Conservation (phyloP, 2,329 filamentous ascomycete genomes). For the Colletotrichum siamense region DNA sequence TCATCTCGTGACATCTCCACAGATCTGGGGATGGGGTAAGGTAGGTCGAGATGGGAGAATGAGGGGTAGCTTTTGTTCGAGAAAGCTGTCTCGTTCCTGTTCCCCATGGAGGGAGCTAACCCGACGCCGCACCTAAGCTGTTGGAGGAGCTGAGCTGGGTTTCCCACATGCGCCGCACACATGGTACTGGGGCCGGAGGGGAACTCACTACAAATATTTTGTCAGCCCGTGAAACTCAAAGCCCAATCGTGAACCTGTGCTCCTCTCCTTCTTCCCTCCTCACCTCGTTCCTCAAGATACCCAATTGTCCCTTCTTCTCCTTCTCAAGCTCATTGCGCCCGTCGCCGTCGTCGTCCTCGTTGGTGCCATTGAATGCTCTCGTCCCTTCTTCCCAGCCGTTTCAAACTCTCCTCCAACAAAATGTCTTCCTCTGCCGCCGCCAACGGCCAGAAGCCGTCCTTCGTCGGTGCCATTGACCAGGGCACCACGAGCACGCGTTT, state of each 20-base stretch:
- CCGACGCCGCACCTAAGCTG: constrained; percentile 7
- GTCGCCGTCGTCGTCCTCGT: neutral
- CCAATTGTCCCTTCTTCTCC: neutral
- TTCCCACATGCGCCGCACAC: constrained; percentile 3
- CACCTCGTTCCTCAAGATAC: constrained; percentile 11
- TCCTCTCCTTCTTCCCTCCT: neutral
- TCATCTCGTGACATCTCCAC: constrained; percentile 24
- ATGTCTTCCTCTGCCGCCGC: constrained; percentile 35
- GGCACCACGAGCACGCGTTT: constrained; percentile 81
- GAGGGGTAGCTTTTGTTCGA: constrained; percentile 21
- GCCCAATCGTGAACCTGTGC: neutral
- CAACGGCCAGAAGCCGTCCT: constrained; percentile 44
- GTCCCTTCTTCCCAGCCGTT: constrained; percentile 26
- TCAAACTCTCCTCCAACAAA: constrained; percentile 25
- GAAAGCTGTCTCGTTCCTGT: constrained; percentile 6
- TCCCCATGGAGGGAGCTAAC: constrained; percentile 21
- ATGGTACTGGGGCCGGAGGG: neutral
- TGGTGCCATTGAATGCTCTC: constrained; percentile 26
- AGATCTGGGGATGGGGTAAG: constrained; percentile 21
- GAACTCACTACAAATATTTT: constrained; percentile 22
- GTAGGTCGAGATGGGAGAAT: constrained; percentile 13
- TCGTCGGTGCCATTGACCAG: constrained; percentile 81
- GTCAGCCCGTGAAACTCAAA: constrained; percentile 16
- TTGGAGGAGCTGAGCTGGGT: neutral
- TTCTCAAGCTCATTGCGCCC: neutral